Conservation (phyloP, 139 green algal genomes). For the Chlorella sp. region DNA sequence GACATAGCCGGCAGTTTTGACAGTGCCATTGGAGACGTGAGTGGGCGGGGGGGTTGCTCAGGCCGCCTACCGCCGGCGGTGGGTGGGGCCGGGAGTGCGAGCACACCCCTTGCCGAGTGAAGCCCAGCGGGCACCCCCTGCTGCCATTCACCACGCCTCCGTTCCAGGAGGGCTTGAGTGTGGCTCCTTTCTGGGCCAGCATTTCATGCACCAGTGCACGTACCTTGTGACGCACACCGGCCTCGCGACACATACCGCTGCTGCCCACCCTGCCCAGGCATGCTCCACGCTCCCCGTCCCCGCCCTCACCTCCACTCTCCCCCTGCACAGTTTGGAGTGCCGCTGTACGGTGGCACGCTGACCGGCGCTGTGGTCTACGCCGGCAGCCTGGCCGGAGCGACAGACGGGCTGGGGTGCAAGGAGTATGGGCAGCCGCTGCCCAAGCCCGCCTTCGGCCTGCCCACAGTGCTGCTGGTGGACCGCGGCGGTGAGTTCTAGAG, state of each 20-base stretch:
- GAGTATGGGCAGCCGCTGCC: conserved; percentile 9
- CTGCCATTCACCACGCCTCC: too few relatives aligned
- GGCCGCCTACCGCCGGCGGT: too few relatives aligned
- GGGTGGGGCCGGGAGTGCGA: too few relatives aligned
- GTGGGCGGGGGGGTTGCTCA: background rate
- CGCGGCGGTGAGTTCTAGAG: conserved; percentile 41
- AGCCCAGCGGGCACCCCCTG: too few relatives aligned
- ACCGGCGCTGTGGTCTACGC: conserved; percentile 52
- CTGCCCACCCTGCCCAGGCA: background rate
- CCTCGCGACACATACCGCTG: too few relatives aligned
- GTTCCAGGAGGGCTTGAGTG: too few relatives aligned
- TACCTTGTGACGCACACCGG: too few relatives aligned
- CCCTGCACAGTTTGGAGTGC: conserved; percentile 65
- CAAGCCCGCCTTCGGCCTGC: conserved; percentile 2
- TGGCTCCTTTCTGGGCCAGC: too few relatives aligned
- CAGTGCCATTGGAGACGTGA: conserved; percentile 64
- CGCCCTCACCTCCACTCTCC: too few relatives aligned
- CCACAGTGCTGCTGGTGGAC: conserved; percentile 56
- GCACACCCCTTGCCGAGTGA: too few relatives aligned
- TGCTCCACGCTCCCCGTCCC: background rate
- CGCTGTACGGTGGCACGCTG: conserved; percentile 72
- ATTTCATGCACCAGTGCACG: too few relatives aligned
- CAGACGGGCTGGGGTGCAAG: conserved; percentile 50
- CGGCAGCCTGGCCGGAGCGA: background rate
- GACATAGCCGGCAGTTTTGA: conserved; percentile 51